Base-by-base conservation (phyloP, 1,284 basidiomycete genomes). In the Porodaedalea pini region DNA sequence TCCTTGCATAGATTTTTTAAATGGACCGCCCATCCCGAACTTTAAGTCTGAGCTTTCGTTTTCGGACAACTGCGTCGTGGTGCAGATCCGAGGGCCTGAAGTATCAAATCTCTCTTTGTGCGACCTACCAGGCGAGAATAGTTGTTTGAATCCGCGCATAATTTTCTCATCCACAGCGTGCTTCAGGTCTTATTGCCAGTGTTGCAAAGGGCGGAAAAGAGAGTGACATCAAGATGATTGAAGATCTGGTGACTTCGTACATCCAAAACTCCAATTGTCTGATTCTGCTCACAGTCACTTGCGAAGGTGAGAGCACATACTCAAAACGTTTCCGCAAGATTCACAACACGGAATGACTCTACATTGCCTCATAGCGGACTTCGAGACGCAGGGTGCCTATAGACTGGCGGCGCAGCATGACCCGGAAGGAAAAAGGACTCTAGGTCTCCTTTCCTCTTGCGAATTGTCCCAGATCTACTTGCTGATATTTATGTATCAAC, bases 71-170 rank as follows among this genome's bases (percentile, higher is more conserved):
- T 79, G 75, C 32, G 79, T 90, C 17, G 84, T 80, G 0, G 64
- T 91, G 15, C 78, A 87, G 52, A 84, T 92, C 52, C 79, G 76
- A 37, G 89, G 88, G 0, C 76, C 77, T 0, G 81, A 84, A 11
- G 76, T 92, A 0, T 80, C 83, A 0, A 87, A 92, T 61, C 73
- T 92, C 0, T 86, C 86, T 0, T 90, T 92, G 44, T 71, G 78
- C 8, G 86, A 88, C 66, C 70, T 88, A 1, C 86, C 86, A 17
- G 83, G 86, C 85, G 59, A 32, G 21, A 15, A 53, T 36, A n/a
- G 19, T 10, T 21, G 27, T 17, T n/a, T 15, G 10, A 19, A 4
- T 31, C 25, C 19, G 5, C 27, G 2, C 15, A 40, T 45, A 17
- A 8, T 8, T 19, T 10, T 36, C 10, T 10, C 25, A 8, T 2